A percentile compares a stretch with the other conserved stretches of the same genome.
phyloP scores from a whole-genome alignment of 352 stramenopile genomes.

The Globisporangium canariense region DNA sequence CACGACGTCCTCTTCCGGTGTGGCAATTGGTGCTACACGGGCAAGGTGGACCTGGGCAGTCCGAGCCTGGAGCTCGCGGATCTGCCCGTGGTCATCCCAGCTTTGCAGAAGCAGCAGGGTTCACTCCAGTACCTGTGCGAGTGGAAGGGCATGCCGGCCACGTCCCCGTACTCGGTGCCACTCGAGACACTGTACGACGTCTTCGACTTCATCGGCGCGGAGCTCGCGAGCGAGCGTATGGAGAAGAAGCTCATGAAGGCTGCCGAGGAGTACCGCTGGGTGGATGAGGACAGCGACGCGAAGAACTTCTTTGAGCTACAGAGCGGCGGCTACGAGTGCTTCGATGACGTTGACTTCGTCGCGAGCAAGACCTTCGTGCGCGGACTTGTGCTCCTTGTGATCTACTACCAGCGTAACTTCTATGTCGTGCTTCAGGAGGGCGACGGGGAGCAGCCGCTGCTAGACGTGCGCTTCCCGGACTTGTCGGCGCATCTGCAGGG shows the following conservation, averaged over 20 bases:
- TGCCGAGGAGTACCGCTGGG: conserved; percentile 85
- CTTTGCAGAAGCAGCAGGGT: conserved; percentile 92
- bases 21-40: conserved; percentile 94
- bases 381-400: conserved; percentile 74
- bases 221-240: conserved; percentile 80
- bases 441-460: conserved; percentile 88
- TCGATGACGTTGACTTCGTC: conserved; percentile 82
- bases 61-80: conserved; percentile 81
- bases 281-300: conserved; percentile 74
- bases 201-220: conserved; percentile 79
- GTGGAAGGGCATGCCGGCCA: conserved; percentile 68
- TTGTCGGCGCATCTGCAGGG: conserved; percentile 88
- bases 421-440: conserved; percentile 90
- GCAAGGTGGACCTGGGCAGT: conserved; percentile 85
- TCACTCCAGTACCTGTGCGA: conserved; percentile 92
- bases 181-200: conserved; percentile 80
- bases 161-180: conserved; percentile 66
- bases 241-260: conserved; percentile 87
- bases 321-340: conserved; percentile 81
- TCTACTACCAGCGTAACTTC: conserved; percentile 88
- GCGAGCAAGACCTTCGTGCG: conserved; percentile 87
- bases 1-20: conserved; percentile 93
- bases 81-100: conserved; percentile 87
- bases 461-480: conserved; percentile 94
- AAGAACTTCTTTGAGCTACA: conserved; percentile 95